Percentiles rank a stretch among this genome's conserved stretches.
Conservation (phyloP, 495 filamentous ascomycete genomes). For the Annulohypoxylon nitens region DNA sequence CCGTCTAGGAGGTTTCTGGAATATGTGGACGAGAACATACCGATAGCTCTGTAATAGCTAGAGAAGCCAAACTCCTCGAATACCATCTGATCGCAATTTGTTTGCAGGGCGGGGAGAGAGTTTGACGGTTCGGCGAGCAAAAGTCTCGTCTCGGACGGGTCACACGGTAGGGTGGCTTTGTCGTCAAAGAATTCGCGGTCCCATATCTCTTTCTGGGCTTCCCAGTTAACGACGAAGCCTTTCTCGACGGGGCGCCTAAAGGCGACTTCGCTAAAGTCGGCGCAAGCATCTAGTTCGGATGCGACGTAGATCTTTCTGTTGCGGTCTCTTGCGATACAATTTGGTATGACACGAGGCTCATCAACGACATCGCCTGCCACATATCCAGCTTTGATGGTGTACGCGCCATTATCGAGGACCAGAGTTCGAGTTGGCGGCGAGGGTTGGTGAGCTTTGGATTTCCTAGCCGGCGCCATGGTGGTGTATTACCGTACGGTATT, state of each 20-base stretch:
- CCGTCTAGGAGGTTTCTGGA: neutral
- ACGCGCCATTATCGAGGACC: constrained; percentile 93
- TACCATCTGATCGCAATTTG: constrained; percentile 93
- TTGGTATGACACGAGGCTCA: constrained; percentile 80
- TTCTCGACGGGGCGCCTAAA: constrained; percentile 95
- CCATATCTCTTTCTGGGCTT: constrained; percentile 96
- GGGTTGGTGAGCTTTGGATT: constrained; percentile 58
- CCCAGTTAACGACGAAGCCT: constrained; percentile 96
- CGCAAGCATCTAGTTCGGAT: constrained; percentile 82
- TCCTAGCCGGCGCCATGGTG: constrained; percentile 60
- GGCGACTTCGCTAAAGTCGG: constrained; percentile 88
- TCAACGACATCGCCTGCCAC: constrained; percentile 62
- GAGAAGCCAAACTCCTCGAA: constrained; percentile 99
- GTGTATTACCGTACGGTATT: neutral
- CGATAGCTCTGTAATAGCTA: constrained; percentile 80
- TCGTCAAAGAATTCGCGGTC: constrained; percentile 88
- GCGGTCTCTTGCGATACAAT: constrained; percentile 87
- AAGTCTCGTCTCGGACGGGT: constrained; percentile 84
- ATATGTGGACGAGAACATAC: constrained; percentile 56
- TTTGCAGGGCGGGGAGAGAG: constrained; percentile 80
- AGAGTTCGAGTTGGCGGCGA: constrained; percentile 74
- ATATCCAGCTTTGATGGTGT: constrained; percentile 94
- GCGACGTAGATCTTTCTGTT: constrained; percentile 83
- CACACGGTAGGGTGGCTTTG: constrained; percentile 73
- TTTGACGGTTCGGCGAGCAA: constrained; percentile 94